Conservation (phyloP, 2,329 filamentous ascomycete genomes). For the Pseudogymnoascus sp. region DNA sequence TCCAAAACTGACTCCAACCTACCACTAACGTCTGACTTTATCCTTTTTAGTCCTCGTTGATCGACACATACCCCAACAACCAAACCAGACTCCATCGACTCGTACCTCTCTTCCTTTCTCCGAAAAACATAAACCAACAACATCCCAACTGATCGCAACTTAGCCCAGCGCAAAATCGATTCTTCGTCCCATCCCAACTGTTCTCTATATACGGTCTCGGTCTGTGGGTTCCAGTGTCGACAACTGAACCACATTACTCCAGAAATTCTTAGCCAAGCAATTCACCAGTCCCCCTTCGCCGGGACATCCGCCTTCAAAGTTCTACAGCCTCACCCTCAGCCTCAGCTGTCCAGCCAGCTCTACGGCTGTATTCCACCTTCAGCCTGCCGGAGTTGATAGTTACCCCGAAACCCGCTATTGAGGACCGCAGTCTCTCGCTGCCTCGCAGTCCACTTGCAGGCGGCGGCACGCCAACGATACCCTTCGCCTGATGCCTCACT, state of each 20-base stretch:
- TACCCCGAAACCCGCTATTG: constrained; percentile 6
- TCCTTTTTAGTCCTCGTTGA: constrained; percentile 5
- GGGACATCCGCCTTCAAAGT: not conserved
- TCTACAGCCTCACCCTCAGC: not conserved
- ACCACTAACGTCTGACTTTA: constrained; percentile 8
- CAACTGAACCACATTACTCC: not conserved
- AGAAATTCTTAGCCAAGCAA: not conserved
- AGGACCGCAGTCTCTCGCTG: constrained; percentile 5
- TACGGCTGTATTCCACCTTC: not conserved
- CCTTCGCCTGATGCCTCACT: constrained; percentile 3
- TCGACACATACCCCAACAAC: constrained; percentile 6
- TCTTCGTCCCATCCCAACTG: not conserved
- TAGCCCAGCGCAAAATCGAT: not conserved
- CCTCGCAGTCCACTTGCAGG: constrained; percentile 5
- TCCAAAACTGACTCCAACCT: not conserved
- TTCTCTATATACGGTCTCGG: not conserved
- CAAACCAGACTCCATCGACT: not conserved
- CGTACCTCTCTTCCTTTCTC: not conserved
- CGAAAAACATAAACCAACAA: not conserved
- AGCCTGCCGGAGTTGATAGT: not conserved
- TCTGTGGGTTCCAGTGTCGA: not conserved
- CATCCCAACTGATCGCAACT: not conserved
- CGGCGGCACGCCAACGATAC: constrained; percentile 4
- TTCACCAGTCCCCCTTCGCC: not conserved
- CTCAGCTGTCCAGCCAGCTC: not conserved